Conservation (phyloP, 495 filamentous ascomycete species). For the Glarea lozoyensis region DNA sequence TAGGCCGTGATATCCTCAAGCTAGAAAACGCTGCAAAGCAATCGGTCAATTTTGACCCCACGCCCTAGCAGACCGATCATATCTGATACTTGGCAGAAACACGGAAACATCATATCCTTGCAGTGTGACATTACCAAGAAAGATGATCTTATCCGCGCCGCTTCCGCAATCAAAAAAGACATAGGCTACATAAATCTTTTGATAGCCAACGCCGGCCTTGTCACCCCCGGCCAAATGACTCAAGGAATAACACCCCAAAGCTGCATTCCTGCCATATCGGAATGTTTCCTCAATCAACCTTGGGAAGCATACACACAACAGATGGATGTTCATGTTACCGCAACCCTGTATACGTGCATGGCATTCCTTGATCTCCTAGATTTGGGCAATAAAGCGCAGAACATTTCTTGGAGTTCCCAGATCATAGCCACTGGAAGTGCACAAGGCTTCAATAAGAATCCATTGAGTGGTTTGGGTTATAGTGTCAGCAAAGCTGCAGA, state of each 20-base stretch:
- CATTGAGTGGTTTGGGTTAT: conserved; percentile 50
- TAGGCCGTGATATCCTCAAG: conserved; percentile 45
- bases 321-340: conserved; percentile 50
- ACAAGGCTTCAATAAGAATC: conserved; percentile 44
- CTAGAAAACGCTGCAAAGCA: conserved; percentile 36
- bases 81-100: conserved; percentile 10
- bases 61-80: too few species aligned
- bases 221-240: conserved; percentile 43
- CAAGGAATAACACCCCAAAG: conserved; percentile 21
- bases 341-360: conserved; percentile 54
- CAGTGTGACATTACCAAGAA: conserved; percentile 55
- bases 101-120: conserved; percentile 44
- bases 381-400: conserved; percentile 44
- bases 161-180: conserved; percentile 39
- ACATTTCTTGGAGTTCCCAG: conserved; percentile 45
- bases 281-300: conserved; percentile 38
- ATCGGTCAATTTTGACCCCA: conserved; percentile 52
- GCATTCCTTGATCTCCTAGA: conserved; percentile 57
- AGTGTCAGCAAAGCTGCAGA: conserved; percentile 53
- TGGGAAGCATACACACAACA: conserved; percentile 49
- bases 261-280: conserved; percentile 28
- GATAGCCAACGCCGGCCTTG: conserved; percentile 54
- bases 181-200: conserved; percentile 50
- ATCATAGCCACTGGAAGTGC: conserved; percentile 54
- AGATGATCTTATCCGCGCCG: conserved; percentile 43